Base-by-base conservation (phyloP, 225 moss, liverwort and hornwort genomes). In the Anthoceros angustus region DNA sequence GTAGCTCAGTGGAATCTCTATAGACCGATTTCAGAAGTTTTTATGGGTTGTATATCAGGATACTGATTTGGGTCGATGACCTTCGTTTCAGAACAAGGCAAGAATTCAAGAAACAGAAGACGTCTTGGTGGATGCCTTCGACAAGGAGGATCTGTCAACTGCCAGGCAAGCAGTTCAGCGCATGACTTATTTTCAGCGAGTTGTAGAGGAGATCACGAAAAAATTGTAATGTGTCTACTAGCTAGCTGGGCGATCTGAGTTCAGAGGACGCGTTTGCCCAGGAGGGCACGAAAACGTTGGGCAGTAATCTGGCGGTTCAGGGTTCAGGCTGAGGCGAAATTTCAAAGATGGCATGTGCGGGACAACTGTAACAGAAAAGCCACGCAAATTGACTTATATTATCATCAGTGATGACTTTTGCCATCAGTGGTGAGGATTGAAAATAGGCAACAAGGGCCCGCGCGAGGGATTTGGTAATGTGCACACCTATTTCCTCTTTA, bases 131-230 rank as follows among this genome's bases (percentile, higher is more conserved):
- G 68, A 40, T 26, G 66, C 82, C n/a, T 82, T 98, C 50, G 61
- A 64, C 60, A 69, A 77, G 39, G 75, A 68, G 49, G 80, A 89
- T 69, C 39, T 84, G 12, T 41, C 75, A 40, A 61, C 69, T 69
- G 92, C 85, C 62, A 77, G 82, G 67, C 78, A 82, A 8, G 66
- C 77, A 24, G 83, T 86, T 23, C 88, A 84, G 64, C 78, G 84
- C 23, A 80, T 92, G 77, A 83, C 87, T 21, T 92, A 92, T 46
- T 89, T 78, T 64, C 71, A 75, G 20, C 88, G 84, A 72, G 72
- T 84, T 40, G 75, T 77, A 23, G 87, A 98, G 77, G 92, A 98
- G 77, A 84, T 98, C 10, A 79, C 73, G 39, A 72, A 69, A 62
- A 85, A 80, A 68, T 79, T 77, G 72, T 82, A 72, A 20, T 15